Base-by-base conservation (phyloP, 2,329 filamentous ascomycete species). In the Ploettnerulaceae sp. region DNA sequence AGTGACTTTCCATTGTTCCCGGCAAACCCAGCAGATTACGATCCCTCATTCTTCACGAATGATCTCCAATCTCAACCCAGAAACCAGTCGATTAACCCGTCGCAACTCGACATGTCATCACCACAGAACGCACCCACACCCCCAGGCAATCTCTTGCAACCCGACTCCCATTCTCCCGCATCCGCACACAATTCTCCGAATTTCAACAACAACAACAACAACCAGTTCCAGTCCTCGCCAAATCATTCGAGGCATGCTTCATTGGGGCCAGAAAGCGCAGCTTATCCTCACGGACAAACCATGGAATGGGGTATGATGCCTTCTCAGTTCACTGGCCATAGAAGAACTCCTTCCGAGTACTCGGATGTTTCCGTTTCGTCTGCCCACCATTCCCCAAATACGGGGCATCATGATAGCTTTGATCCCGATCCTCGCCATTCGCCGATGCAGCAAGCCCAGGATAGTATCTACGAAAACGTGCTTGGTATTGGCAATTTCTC, bases 341-440 rank as follows among this genome's bases (percentile, higher is more conserved):
- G 89, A 57, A 81, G 90, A 60, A 82, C 80, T 28, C 86, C 88
- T 1, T 96, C 90, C n/a, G 91, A 96, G 58, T 89, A 84, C 60
- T 95, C 89, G 2, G 91, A 96, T 57, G 83, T 95, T 5, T 95
- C 84, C 4, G 82, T 93, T 8, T 95, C 84, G 4, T 95, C 89
- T 14, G 86, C 83, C 12, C 82, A 86, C 17, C 86, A 83, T 18
- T 96, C 91, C 14, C 91, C 91, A 3, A 89, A 88, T 61, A 69
- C 95, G 47, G 77, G 77, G 21, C 84, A 84, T 56, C 76, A 85
- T 50, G 90, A 96, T 59, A 79, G 72, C 53, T 94, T 95, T 61
- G 89, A 95, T 15, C 68, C 73, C n/a, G 77, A 86, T 26, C 71
- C 79, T 52, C 75, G 84, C 46, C 83, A 87, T 50, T 96, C 90